Evolutionary conservation across 768 basidiomycete genomes (phyloP).

Genomic region (Amanita thiersii): DNA sequence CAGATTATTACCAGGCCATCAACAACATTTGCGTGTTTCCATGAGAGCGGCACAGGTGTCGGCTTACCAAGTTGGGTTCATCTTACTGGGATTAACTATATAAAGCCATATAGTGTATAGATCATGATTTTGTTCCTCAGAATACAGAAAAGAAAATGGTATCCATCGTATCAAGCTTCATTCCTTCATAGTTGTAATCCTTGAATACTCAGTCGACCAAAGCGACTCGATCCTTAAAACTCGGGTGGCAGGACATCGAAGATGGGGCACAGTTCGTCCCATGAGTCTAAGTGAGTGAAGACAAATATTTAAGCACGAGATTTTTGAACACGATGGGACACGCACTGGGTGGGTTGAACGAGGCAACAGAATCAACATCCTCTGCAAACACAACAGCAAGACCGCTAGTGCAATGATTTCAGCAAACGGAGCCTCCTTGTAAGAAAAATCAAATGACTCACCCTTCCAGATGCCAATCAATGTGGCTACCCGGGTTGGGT

Average conservation of each 20-base stretch:
- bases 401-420: constrained; percentile 16
- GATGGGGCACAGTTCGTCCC: constrained; percentile 30
- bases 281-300: constrained; percentile 15
- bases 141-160: too few relatives aligned
- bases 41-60: too few relatives aligned
- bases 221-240: background rate
- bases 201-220: constrained; percentile 7
- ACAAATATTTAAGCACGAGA: background rate
- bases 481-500: constrained; percentile 28
- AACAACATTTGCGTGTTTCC: too few relatives aligned
- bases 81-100: too few relatives aligned
- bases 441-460: constrained; percentile 14
- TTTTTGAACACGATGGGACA: background rate
- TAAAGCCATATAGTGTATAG: too few relatives aligned
- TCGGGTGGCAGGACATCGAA: constrained; percentile 9
- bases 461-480: constrained; percentile 43
- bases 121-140: too few relatives aligned
- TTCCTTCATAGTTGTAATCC: too few relatives aligned
- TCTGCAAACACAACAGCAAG: constrained; percentile 35
- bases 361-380: constrained; percentile 13
- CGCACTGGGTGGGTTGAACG: constrained; percentile 12
- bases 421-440: background rate
- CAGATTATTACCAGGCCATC: too few relatives aligned
- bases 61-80: too few relatives aligned
- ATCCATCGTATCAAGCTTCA: too few relatives aligned